A percentile compares a stretch with the other conserved stretches of the same genome.
phyloP scores from a whole-genome alignment of 257 asterid genomes.

The Scutellaria minor region DNA sequence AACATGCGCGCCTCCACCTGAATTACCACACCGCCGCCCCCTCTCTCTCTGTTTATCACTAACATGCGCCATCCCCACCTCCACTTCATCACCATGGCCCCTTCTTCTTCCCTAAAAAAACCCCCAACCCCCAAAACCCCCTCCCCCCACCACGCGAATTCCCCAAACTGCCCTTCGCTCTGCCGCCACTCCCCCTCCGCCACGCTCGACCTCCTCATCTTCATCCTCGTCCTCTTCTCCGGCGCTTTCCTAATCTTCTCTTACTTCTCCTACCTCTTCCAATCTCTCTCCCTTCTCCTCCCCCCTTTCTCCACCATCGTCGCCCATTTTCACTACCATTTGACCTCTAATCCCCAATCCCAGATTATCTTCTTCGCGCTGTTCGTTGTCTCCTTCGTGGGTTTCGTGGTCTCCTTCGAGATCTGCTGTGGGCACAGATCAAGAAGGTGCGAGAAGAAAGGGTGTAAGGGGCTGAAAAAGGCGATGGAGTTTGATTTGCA shows the following conservation, averaged over 20 bases:
- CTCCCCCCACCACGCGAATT: conserved; percentile 20
- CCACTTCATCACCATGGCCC: conserved; percentile 36
- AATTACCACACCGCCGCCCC: conserved; percentile 16
- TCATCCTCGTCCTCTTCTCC: conserved; percentile 69
- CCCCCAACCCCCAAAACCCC: conserved; percentile 31
- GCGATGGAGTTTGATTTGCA: conserved; percentile 84
- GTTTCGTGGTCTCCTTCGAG: conserved; percentile 39
- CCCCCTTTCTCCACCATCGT: conserved; percentile 40
- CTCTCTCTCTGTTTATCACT: conserved; percentile 8
- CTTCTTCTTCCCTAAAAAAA: conserved; percentile 38
- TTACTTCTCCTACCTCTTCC: conserved; percentile 66
- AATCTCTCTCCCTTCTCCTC: conserved; percentile 62
- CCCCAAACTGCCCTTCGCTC: conserved; percentile 47
- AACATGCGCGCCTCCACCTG: conserved; percentile 43
- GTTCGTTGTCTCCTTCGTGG: conserved; percentile 43
- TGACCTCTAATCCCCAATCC: conserved; percentile 38
- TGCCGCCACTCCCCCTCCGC: conserved; percentile 76
- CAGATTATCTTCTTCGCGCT: conserved; percentile 46
- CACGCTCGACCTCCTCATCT: conserved; percentile 76
- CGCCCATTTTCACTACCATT: conserved; percentile 29
- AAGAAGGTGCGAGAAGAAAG: conserved; percentile 61
- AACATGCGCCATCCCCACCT: conserved; percentile 42
- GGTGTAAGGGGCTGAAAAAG: conserved; percentile 70
- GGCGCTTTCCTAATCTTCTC: conserved; percentile 67
- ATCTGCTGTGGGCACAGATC: conserved; percentile 63